These are phyloP conservation scores for Acanthamoeba triangularis DNA, from an alignment of 208 protist species.

Conservation along the genomic window DNA sequence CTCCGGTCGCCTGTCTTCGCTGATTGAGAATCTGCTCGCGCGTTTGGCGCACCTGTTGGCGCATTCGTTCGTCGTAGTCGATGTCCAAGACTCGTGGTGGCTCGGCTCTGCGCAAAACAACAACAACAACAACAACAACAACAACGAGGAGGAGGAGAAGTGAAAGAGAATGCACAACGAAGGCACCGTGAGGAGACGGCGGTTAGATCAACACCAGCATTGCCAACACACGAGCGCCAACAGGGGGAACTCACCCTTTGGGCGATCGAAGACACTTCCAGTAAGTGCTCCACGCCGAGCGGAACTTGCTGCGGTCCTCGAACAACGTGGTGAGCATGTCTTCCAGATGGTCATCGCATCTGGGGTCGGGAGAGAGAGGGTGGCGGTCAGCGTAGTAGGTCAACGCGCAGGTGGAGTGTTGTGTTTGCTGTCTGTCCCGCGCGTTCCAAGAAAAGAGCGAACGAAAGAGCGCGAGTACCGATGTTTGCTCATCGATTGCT, in stretches of 20 bases:
- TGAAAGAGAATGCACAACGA: neutral
- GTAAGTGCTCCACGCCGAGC: neutral
- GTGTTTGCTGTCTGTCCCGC: neutral
- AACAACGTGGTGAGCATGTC: neutral
- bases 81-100: conserved; percentile 2
- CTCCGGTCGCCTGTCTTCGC: neutral
- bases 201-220: neutral
- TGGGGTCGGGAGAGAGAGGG: neutral
- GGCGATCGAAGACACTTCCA: neutral
- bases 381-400: too few relatives aligned
- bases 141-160: neutral
- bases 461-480: neutral
- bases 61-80: neutral
- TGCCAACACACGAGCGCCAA: neutral
- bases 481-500: conserved; percentile 1
- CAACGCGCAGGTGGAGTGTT: neutral
- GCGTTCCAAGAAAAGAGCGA: neutral
- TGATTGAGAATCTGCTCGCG: neutral
- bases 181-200: neutral
- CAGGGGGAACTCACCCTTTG: neutral
- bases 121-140: neutral
- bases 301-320: neutral
- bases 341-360: conserved; percentile 15
- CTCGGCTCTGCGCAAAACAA: neutral
- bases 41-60: neutral